Evolutionary conservation across 2,329 filamentous ascomycete genomes (phyloP).

Genomic region (Didymella pomorum): DNA sequence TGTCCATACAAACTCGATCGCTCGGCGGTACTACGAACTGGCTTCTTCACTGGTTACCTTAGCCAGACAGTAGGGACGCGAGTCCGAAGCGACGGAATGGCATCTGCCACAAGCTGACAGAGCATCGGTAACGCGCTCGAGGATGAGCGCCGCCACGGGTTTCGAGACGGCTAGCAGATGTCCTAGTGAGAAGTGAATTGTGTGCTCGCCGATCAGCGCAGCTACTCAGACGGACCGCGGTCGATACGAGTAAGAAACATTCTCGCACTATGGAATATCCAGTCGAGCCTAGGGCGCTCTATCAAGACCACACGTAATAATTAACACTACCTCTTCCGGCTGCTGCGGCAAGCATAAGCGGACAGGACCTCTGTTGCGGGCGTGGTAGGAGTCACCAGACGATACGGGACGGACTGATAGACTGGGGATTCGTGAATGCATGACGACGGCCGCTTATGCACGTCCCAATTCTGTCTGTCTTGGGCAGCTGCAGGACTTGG

Average conservation of each 20-base stretch:
- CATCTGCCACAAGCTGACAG: slow-evolving; percentile 23
- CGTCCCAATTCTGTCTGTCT: slow-evolving; percentile 27
- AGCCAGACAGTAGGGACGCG: slow-evolving; percentile 31
- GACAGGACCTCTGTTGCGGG: slow-evolving; percentile 17
- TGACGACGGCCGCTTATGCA: slow-evolving; percentile 50
- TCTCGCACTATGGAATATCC: slow-evolving; percentile 5
- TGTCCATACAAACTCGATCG: slow-evolving; percentile 27
- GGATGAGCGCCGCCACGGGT: slow-evolving; percentile 9
- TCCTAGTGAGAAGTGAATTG: slow-evolving; percentile 31
- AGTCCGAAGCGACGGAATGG: slow-evolving; percentile 36
- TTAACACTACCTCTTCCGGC: slow-evolving; percentile 44
- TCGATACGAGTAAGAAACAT: slow-evolving; percentile 28
- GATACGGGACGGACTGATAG: slow-evolving; percentile 19
- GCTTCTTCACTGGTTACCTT: slow-evolving; percentile 23
- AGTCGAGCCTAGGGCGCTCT: slow-evolving; percentile 22
- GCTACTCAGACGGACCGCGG: slow-evolving; percentile 27
- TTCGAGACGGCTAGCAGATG: slow-evolving; percentile 25
- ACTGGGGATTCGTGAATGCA: slow-evolving; percentile 39
- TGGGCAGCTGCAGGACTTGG: slow-evolving; percentile 32
- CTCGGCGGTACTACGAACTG: slow-evolving; percentile 18
- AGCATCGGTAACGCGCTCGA: slow-evolving; percentile 10
- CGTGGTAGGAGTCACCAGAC: slow-evolving; percentile 20
- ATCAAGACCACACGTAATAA: slow-evolving; percentile 37
- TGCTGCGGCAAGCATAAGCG: slow-evolving; percentile 48
- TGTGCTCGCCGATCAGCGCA: slow-evolving; percentile 37